Percentiles rank a stretch among this genome's conserved stretches.
Evolutionary conservation across 2,329 filamentous ascomycete genomes (phyloP).

Genomic region (Dactylonectria macrodidyma): DNA sequence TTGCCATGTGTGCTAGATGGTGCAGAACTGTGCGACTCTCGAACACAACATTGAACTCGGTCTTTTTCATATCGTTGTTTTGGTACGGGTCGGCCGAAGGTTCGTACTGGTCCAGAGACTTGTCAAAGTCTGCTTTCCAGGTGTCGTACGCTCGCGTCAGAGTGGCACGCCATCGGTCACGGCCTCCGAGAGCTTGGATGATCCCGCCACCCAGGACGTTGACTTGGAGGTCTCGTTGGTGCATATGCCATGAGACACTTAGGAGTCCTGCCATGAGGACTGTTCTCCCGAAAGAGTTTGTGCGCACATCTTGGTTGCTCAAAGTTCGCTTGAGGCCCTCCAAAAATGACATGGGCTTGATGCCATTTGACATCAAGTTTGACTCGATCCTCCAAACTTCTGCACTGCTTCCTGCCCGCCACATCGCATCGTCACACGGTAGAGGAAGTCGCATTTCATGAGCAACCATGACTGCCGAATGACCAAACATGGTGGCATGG

Average conservation of each 20-base stretch:
- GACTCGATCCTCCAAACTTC: slow-evolving; percentile 90
- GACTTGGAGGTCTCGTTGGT: slow-evolving; percentile 93
- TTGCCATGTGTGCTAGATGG: slow-evolving; percentile 96
- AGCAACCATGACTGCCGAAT: slow-evolving; percentile 96
- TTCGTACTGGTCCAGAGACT: slow-evolving; percentile 77
- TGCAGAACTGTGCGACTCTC: slow-evolving; percentile 92
- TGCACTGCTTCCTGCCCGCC: slow-evolving; percentile 89
- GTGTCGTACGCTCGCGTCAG: slow-evolving; percentile 91
- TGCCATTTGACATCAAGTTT: slow-evolving; percentile 83
- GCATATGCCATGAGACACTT: slow-evolving; percentile 98
- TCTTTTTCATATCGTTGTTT: slow-evolving; percentile 72
- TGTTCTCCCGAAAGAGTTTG: slow-evolving; percentile 93
- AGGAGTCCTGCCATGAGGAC: slow-evolving; percentile 95
- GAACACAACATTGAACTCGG: slow-evolving; percentile 77
- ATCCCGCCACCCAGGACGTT: slow-evolving; percentile 84
- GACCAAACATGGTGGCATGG: slow-evolving; percentile 97
- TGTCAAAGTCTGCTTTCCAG: slow-evolving; percentile 94
- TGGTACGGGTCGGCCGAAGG: slow-evolving; percentile 67
- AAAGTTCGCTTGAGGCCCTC: slow-evolving; percentile 93
- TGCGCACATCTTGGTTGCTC: slow-evolving; percentile 87
- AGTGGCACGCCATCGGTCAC: slow-evolving; percentile 91
- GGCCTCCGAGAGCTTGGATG: slow-evolving; percentile 83
- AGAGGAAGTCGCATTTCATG: slow-evolving; percentile 94
- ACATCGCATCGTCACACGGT: slow-evolving; percentile 92
- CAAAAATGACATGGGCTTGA: slow-evolving; percentile 89